Base-by-base conservation (phyloP, 148 eudicot genomes). In the Arctostaphylos glauca region DNA sequence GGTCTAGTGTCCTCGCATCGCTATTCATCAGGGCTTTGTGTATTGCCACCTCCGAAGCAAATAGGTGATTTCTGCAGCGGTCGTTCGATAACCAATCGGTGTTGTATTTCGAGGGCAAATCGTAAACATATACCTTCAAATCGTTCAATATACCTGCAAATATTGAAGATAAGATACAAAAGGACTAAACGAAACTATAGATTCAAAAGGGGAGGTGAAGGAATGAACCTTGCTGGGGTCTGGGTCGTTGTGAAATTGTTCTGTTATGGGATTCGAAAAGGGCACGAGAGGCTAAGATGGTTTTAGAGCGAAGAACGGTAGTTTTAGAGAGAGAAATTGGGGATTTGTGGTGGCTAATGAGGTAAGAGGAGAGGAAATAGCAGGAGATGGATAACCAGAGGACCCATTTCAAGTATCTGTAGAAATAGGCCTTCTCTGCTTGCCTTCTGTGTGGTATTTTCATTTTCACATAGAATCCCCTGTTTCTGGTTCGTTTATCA, bases 31-130 rank as follows among this genome's bases (percentile, higher is more conserved):
- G 74, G 5, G 94, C 91, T 46, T 78, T 88, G 80, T 95, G 98
- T n/a, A 95, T 93, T 0, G 95, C 95, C 3, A 95, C 97, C 84
- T 95, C 97, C 0, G 98, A 89, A 1, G 98, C 98, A 80, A 95
- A 95, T 46, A 95, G 76, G 79, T 95, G 98, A 13, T 58, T 88
- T 71, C 85, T 81, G 66, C 98, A 95, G 12, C 98, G 81, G 59
- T 86, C 88, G 60, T 89, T 89, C 6, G 74, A 14, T 0, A 95
- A 81, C 97, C 97, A 93, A 23, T 90, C 90, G 0, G 16, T 58
- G 89, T 95, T 95, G 90, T 86, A 95, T 80, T 84, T 89, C 7
- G 88, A 46, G 62, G 98, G 97, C 53, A 95, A 80, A 43, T 95
- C 92, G 88, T 95, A 95, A 0, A 95, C 85, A 25, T 90, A 95